A percentile compares a stretch with the other conserved stretches of the same genome.
Evolutionary conservation across 208 protist genomes (phyloP).

Genomic region (Angomonas ambiguus): DNA sequence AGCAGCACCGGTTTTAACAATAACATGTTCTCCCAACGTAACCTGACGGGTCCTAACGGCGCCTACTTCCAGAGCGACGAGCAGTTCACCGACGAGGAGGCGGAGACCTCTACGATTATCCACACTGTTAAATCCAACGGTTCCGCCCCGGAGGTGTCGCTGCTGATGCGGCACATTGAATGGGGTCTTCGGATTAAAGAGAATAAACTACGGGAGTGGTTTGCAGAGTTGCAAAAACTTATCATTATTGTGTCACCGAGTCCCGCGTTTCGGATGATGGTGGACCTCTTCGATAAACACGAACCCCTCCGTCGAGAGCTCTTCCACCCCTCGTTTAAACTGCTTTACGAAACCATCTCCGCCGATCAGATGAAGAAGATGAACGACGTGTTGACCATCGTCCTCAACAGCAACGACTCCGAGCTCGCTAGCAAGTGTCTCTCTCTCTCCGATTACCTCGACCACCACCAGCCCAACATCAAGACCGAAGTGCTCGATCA

Average conservation of each 20-base stretch:
- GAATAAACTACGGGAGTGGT: conserved; percentile 86
- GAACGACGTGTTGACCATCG: conserved; percentile 79
- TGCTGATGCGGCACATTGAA: conserved; percentile 86
- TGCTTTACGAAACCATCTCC: conserved; percentile 78
- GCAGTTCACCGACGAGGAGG: not conserved
- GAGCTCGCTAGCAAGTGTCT: conserved; percentile 84
- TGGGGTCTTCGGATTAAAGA: conserved; percentile 70
- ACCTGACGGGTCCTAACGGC: not conserved
- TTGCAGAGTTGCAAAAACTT: conserved; percentile 81
- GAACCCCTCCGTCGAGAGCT: conserved; percentile 84
- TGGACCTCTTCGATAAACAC: conserved; percentile 90
- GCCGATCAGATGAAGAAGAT: conserved; percentile 85
- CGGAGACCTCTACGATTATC: not conserved
- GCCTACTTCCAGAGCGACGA: not conserved
- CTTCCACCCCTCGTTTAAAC: conserved; percentile 88
- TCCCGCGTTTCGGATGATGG: conserved; percentile 85
- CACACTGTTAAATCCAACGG: not conserved
- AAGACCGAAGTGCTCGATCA: conserved; percentile 62
- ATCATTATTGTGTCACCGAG: conserved; percentile 86
- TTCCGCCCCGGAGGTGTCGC: conserved; percentile 40
- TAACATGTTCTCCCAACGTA: not conserved
- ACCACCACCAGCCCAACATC: conserved; percentile 79
- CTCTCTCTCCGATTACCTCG: conserved; percentile 84
- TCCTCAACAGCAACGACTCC: conserved; percentile 72
- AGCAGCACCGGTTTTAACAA: conserved; percentile 6